phyloP scores from a whole-genome alignment of 2,329 filamentous ascomycete genomes.

The Hymenoscyphus fructigenus region DNA sequence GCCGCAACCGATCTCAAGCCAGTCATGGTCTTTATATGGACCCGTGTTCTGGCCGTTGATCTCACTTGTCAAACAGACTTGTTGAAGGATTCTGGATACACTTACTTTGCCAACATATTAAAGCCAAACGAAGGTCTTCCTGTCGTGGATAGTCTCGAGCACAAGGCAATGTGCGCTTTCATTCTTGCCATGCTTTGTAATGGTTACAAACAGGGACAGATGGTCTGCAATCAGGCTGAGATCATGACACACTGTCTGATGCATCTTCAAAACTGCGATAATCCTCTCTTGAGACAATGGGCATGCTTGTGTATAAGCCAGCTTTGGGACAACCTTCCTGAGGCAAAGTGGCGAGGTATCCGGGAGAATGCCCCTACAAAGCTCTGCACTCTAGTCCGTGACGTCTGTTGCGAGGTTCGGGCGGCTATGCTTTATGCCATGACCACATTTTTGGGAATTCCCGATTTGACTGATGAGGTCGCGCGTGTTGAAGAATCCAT shows the following conservation, averaged over 20 bases:
- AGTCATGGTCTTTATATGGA: constrained; percentile 99
- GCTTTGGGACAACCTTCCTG: constrained; percentile 85
- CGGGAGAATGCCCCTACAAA: constrained; percentile 76
- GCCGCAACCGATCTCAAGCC: constrained; percentile 93
- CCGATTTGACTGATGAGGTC: constrained; percentile 87
- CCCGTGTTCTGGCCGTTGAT: constrained; percentile 90
- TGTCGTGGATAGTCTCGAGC: constrained; percentile 84
- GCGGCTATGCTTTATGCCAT: constrained; percentile 91
- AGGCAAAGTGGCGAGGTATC: constrained; percentile 96
- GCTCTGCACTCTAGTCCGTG: constrained; percentile 76
- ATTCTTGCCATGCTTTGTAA: constrained; percentile 97
- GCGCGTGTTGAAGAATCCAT: constrained; percentile 88
- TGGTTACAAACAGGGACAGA: constrained; percentile 86
- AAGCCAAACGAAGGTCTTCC: constrained; percentile 81
- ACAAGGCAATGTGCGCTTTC: constrained; percentile 98
- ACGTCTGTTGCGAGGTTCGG: constrained; percentile 87
- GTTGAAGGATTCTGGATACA: constrained; percentile 94
- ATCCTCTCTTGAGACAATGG: constrained; percentile 89
- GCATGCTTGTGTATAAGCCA: constrained; percentile 94
- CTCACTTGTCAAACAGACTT: constrained; percentile 90
- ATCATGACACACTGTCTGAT: constrained; percentile 84
- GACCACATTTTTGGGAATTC: constrained; percentile 91
- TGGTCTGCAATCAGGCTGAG: constrained; percentile 85
- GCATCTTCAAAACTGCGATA: constrained; percentile 82
- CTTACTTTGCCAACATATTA: constrained; percentile 92